phyloP scores from a whole-genome alignment of 495 filamentous ascomycete genomes.

The Penicillium subrubescens region DNA sequence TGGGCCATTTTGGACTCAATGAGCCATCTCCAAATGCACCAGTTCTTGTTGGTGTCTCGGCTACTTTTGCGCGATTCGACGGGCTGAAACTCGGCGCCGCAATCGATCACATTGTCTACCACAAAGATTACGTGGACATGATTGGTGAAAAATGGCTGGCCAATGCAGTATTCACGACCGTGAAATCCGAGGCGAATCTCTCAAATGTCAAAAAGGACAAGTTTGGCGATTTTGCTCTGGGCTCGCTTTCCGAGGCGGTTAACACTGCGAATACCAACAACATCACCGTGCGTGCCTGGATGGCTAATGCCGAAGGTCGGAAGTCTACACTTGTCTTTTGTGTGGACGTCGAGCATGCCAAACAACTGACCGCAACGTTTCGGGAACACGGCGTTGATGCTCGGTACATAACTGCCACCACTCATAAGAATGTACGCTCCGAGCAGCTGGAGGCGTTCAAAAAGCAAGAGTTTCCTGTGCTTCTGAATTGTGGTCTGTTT shows the following conservation, averaged over 20 bases:
- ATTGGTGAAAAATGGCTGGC: slow-evolving; percentile 85
- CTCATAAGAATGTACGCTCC: slow-evolving; percentile 61
- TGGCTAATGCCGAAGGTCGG: slow-evolving; percentile 67
- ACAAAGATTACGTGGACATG: slow-evolving; percentile 97
- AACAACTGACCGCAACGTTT: slow-evolving; percentile 71
- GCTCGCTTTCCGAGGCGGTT: slow-evolving; percentile 73
- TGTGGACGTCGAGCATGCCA: slow-evolving; percentile 82
- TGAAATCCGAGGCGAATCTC: slow-evolving; percentile 77
- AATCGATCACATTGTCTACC: slow-evolving; percentile 95
- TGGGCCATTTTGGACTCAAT: slow-evolving; percentile 75
- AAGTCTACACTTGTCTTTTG: slow-evolving; percentile 93
- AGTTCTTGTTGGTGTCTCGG: slow-evolving; percentile 86
- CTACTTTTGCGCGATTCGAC: slow-evolving; percentile 88
- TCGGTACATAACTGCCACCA: slow-evolving; percentile 79
- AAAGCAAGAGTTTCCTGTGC: slow-evolving; percentile 74
- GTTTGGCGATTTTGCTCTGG: slow-evolving; percentile 77
- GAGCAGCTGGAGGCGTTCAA: slow-evolving; percentile 74
- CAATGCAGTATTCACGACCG: slow-evolving; percentile 89
- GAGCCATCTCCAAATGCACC: slow-evolving; percentile 56
- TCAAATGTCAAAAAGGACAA: slow-evolving; percentile 62
- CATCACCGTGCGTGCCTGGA: slow-evolving; percentile 81
- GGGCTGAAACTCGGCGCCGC: slow-evolving; percentile 84
- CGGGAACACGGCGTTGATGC: slow-evolving; percentile 79
- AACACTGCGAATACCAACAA: slow-evolving; percentile 79
- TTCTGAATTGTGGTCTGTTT: slow-evolving; percentile 95